Evolutionary conservation across 2,329 filamentous ascomycete genomes (phyloP).

Genomic region (Fusarium lyarnte): DNA sequence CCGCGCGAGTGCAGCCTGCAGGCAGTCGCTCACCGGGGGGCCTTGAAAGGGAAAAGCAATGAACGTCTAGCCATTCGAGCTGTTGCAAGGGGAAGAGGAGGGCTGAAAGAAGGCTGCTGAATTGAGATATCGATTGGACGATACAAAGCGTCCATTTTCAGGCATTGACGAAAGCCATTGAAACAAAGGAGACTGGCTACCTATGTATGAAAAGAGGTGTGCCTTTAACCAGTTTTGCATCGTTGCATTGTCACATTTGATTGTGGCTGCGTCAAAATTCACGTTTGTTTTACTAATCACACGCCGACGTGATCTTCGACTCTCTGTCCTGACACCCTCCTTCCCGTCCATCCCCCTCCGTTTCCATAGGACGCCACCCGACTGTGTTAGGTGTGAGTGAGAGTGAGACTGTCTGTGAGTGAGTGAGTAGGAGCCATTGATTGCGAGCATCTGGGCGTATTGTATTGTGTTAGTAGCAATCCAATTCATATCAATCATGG

Average conservation of each 20-base stretch:
- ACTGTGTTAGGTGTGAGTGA: constrained; percentile 10
- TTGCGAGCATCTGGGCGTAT: constrained; percentile 5
- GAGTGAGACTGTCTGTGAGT: constrained; percentile 10
- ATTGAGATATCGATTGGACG: constrained; percentile 9
- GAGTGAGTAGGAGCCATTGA: constrained; percentile 1
- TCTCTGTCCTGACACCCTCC: constrained; percentile 11
- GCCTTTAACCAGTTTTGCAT: not conserved
- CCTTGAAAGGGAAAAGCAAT: constrained; percentile 11
- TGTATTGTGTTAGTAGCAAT: constrained; percentile 5
- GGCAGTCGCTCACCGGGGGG: constrained; percentile 18
- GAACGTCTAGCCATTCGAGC: constrained; percentile 21
- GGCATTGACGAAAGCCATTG: constrained; percentile 14
- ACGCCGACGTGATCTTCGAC: not conserved
- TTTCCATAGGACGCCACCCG: constrained; percentile 25
- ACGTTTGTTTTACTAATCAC: constrained; percentile 21
- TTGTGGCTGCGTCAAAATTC: constrained; percentile 23
- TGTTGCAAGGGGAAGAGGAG: constrained; percentile 37
- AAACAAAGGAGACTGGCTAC: not conserved
- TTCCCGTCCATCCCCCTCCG: constrained; percentile 21
- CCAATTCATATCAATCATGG: constrained; percentile 32
- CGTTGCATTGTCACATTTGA: constrained; percentile 24
- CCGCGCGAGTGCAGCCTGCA: constrained; percentile 29
- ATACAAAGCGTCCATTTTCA: constrained; percentile 9
- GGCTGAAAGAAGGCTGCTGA: constrained; percentile 14
- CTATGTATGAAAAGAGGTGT: constrained; percentile 8